Percentiles rank a stretch among this genome's conserved stretches.
phyloP scores from a whole-genome alignment of 228 moss, liverwort and hornwort species.

The Sphagnum fallax region DNA sequence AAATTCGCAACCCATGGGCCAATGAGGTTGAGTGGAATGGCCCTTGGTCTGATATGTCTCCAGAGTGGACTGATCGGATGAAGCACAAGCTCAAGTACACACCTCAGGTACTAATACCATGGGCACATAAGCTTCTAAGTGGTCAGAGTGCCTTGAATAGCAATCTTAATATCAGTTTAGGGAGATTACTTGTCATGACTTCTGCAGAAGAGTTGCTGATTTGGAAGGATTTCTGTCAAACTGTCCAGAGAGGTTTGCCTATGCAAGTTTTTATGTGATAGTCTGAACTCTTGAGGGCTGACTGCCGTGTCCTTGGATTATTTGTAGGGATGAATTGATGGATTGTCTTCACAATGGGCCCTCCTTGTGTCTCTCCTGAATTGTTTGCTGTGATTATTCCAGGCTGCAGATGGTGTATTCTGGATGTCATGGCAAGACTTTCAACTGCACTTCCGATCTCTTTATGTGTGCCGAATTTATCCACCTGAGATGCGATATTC shows the following conservation, averaged over 20 bases:
- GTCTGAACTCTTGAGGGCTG: too few species aligned
- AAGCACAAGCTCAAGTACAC: slow-evolving; percentile 97
- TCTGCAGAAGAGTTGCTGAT: too few species aligned
- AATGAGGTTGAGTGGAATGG: slow-evolving; percentile 99
- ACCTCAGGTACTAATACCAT: slow-evolving; percentile 63
- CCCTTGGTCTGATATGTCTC: slow-evolving; percentile 96
- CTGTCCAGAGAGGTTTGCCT: too few species aligned
- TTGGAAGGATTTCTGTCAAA: too few species aligned
- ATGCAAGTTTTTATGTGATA: too few species aligned
- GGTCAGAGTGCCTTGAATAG: too few species aligned
- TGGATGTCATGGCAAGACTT: slow-evolving; percentile 99
- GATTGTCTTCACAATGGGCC: background rate
- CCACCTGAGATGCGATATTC: slow-evolving; percentile 99
- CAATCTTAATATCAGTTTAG: too few species aligned
- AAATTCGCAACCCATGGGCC: slow-evolving; percentile 99
- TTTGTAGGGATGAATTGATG: too few species aligned
- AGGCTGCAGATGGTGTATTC: slow-evolving; percentile 97
- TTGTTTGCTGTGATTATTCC: background rate
- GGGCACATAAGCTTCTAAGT: background rate
- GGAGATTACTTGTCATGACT: too few species aligned
- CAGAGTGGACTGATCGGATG: slow-evolving; percentile 99
- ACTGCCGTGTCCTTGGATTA: too few species aligned
- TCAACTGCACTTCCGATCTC: slow-evolving; percentile 94
- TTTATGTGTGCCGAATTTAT: slow-evolving; percentile 97
- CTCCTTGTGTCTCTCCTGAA: background rate